Conservation (phyloP, 2,329 filamentous ascomycete genomes). For the Davidsoniella eucalypti region DNA sequence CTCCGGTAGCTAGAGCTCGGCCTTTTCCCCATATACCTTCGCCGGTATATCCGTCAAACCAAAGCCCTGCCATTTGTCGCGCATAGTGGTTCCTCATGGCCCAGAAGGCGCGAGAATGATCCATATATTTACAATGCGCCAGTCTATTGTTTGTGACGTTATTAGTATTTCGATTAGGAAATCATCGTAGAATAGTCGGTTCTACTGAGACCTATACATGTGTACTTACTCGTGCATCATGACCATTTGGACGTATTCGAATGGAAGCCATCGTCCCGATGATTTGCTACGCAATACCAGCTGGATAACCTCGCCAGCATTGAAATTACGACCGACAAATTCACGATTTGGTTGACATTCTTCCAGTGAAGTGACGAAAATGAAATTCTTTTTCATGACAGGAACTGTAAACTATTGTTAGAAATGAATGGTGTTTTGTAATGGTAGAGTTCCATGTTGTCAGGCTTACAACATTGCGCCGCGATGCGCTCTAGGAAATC, state of each 20-base stretch:
- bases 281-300: constrained; percentile 56
- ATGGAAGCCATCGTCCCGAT: constrained; percentile 58
- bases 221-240: constrained; percentile 65
- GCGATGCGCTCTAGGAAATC: constrained; percentile 63
- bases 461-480: constrained; percentile 51
- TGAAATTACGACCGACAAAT: constrained; percentile 82
- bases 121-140: constrained; percentile 84
- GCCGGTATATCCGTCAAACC: constrained; percentile 54
- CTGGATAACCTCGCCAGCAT: constrained; percentile 74
- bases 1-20: constrained; percentile 41
- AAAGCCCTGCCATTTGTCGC: constrained; percentile 52
- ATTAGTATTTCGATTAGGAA: background rate
- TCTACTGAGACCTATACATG: constrained; percentile 16
- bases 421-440: background rate
- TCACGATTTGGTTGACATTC: constrained; percentile 69
- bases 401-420: constrained; percentile 30
- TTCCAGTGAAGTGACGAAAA: constrained; percentile 51
- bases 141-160: constrained; percentile 26
- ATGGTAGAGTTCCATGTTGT: background rate
- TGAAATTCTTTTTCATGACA: constrained; percentile 48
- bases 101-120: constrained; percentile 72
- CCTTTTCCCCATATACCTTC: constrained; percentile 75
- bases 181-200: constrained; percentile 22
- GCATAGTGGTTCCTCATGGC: constrained; percentile 58
- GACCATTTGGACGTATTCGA: constrained; percentile 77